These are phyloP conservation scores for Diutina ranongensis DNA, from an alignment of 1,139 yeast genomes.

Conservation along the genomic window DNA sequence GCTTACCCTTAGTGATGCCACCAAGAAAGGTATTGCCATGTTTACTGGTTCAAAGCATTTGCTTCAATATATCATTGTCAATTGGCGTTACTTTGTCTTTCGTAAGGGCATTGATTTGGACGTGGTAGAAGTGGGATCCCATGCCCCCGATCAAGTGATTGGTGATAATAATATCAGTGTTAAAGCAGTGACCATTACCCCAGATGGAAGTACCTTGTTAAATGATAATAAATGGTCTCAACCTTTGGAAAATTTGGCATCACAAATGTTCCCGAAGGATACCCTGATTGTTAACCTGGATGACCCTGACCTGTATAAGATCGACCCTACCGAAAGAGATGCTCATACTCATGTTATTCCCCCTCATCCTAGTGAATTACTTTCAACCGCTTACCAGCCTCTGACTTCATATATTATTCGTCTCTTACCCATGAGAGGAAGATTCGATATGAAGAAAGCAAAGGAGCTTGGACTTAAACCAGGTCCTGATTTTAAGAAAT, in stretches of 20 bases:
- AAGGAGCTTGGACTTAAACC: conserved; percentile 55
- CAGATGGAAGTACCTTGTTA: conserved; percentile 4
- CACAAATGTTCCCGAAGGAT: conserved; percentile 41
- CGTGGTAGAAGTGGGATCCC: conserved; percentile 22
- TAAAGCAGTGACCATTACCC: conserved; percentile 33
- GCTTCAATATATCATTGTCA: conserved; percentile 45
- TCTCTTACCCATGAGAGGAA: conserved; percentile 65
- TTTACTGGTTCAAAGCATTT: conserved; percentile 28
- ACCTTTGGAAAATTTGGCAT: conserved; percentile 20
- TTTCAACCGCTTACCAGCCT: conserved; percentile 15
- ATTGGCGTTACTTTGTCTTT: conserved; percentile 88
- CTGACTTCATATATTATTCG: conserved; percentile 50
- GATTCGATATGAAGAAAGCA: conserved; percentile 59
- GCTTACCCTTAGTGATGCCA: conserved; percentile 76
- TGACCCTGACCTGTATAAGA: conserved; percentile 28
- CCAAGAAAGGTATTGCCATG: conserved; percentile 36
- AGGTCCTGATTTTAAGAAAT: conserved; percentile 29
- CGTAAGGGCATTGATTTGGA: conserved; percentile 58
- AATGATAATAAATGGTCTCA: too few species aligned
- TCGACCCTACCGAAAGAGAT: conserved; percentile 29
- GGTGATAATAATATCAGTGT: conserved; percentile 45
- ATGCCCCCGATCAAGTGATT: conserved; percentile 20
- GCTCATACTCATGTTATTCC: conserved; percentile 31
- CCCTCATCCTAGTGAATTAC: conserved; percentile 16
- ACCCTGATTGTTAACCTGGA: conserved; percentile 24